A percentile compares a stretch with the other conserved stretches of the same genome.
Conservation (phyloP, 1,139 yeast species). For the Saccharomyces pastorianus region DNA sequence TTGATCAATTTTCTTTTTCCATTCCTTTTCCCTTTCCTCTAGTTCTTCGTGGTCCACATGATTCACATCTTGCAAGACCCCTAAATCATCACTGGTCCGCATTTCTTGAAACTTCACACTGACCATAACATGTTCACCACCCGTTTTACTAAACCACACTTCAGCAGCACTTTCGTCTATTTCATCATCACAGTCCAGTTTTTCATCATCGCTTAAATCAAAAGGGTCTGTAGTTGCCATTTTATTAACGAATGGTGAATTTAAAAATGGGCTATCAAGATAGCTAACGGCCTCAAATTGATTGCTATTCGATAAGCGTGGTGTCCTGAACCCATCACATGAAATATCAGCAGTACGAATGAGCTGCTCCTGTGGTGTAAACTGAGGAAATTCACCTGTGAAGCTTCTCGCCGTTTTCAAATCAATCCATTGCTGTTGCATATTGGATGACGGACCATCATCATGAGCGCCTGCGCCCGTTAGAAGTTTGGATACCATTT, state of each 20-base stretch:
- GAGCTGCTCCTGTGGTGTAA: conserved; percentile 25
- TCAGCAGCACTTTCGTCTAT: conserved; percentile 4
- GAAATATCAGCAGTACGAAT: conserved; percentile 26
- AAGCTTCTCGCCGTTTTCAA: conserved; percentile 8
- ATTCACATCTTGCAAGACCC: background rate
- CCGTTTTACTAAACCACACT: conserved; percentile 9
- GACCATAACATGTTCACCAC: background rate
- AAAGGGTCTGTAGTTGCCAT: background rate
- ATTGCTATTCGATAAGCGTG: background rate
- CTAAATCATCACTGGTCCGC: background rate
- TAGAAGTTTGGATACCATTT: conserved; percentile 20
- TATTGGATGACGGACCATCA: conserved; percentile 1
- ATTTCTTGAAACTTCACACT: background rate
- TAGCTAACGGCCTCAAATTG: background rate
- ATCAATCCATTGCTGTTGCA: conserved; percentile 17
- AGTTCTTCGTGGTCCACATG: background rate
- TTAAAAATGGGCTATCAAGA: background rate
- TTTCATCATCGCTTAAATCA: background rate
- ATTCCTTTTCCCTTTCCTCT: background rate
- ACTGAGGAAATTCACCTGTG: conserved; percentile 4
- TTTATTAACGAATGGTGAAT: background rate
- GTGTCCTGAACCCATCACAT: conserved; percentile 22
- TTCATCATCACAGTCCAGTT: background rate
- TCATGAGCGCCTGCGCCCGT: conserved; percentile 6
- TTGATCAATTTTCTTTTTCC: background rate